Percentiles rank a stretch among this genome's conserved stretches.
phyloP scores from a whole-genome alignment of 2,329 filamentous ascomycete genomes.

The Colletotrichum gloeosporioides region DNA sequence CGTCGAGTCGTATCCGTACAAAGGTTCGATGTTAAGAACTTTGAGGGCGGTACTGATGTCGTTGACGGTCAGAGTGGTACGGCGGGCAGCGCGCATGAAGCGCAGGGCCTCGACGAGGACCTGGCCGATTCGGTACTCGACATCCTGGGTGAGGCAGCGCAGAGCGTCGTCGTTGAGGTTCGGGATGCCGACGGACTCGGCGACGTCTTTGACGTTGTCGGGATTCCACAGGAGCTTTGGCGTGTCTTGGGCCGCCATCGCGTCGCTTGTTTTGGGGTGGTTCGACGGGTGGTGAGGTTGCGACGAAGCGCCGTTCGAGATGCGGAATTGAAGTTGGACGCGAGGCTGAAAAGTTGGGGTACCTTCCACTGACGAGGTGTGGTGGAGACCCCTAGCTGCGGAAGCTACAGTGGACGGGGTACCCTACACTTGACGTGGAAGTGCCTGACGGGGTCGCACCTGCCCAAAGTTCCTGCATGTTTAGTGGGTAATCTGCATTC shows the following conservation, averaged over 20 bases:
- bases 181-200: conserved; percentile 90
- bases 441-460: not conserved
- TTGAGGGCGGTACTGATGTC: conserved; percentile 87
- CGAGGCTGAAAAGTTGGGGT: conserved; percentile 1
- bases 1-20: conserved; percentile 96
- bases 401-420: not conserved
- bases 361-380: not conserved
- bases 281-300: not conserved
- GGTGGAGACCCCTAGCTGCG: not conserved
- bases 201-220: conserved; percentile 94
- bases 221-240: conserved; percentile 83
- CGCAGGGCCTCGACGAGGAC: conserved; percentile 93
- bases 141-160: conserved; percentile 87
- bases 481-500: not conserved
- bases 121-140: conserved; percentile 93
- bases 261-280: not conserved
- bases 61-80: conserved; percentile 86
- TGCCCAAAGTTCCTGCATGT: not conserved
- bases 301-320: not conserved
- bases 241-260: conserved; percentile 16
- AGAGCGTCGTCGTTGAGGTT: conserved; percentile 84
- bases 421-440: not conserved
- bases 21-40: conserved; percentile 88
- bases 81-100: conserved; percentile 91
- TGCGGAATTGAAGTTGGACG: not conserved